Conservation (phyloP, 768 basidiomycete species). For the Lentinula boryana region DNA sequence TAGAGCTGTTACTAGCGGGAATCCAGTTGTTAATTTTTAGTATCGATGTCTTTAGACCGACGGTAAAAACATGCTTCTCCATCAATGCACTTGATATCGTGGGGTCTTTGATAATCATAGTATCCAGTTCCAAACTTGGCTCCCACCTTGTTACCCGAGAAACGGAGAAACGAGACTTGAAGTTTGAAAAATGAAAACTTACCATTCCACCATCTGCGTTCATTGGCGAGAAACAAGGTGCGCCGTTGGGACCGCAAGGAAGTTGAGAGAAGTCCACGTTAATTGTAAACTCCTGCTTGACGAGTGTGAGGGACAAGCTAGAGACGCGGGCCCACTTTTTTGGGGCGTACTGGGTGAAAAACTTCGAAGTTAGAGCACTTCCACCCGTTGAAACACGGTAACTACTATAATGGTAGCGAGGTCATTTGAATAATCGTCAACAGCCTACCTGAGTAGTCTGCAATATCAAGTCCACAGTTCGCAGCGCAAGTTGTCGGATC, state of each 20-base stretch:
- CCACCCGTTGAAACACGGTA: conserved; percentile 30
- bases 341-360: conserved; percentile 18
- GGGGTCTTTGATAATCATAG: conserved; percentile 60
- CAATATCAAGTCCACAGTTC: not conserved
- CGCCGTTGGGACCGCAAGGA: conserved; percentile 42
- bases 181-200: conserved; percentile 1
- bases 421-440: not conserved
- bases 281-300: conserved; percentile 41
- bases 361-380: conserved; percentile 24
- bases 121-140: conserved; percentile 55
- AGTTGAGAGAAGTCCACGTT: conserved; percentile 44
- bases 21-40: conserved; percentile 35
- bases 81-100: conserved; percentile 58
- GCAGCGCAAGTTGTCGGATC: conserved; percentile 20
- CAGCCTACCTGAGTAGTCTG: not conserved
- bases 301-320: conserved; percentile 26
- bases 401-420: conserved; percentile 12
- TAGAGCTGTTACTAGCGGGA: conserved; percentile 18
- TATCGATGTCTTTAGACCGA: not conserved
- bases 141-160: conserved; percentile 48
- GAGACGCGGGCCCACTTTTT: conserved; percentile 11
- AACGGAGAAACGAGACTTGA: conserved; percentile 28
- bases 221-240: conserved; percentile 42
- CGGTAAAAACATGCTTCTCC: conserved; percentile 34
- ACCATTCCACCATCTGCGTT: conserved; percentile 44